Percentiles rank a stretch among this genome's conserved stretches.
Conservation (phyloP, 192 early-diverging fungal genomes). For the Backusella tarrabulga region DNA sequence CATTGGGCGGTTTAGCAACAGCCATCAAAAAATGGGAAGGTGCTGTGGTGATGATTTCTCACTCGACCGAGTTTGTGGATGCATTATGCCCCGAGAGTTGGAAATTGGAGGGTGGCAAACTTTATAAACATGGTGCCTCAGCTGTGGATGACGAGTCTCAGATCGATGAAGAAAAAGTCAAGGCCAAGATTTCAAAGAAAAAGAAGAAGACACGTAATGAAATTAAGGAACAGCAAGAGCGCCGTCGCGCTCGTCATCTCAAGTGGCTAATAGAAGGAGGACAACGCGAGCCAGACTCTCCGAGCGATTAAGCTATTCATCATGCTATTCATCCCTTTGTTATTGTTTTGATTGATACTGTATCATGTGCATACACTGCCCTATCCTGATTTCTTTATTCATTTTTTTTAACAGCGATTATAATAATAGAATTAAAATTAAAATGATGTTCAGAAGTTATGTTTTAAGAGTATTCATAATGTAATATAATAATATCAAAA, state of each 20-base stretch:
- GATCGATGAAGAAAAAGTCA: slow-evolving; percentile 45
- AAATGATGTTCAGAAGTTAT: neutral
- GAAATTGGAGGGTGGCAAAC: slow-evolving; percentile 57
- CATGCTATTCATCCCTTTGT: neutral
- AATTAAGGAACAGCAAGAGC: slow-evolving; percentile 43
- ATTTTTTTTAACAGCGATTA: no score
- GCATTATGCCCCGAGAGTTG: slow-evolving; percentile 72
- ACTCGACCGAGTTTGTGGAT: slow-evolving; percentile 71
- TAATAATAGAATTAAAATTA: neutral
- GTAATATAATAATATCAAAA: neutral
- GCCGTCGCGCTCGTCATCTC: slow-evolving; percentile 48
- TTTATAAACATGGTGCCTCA: slow-evolving; percentile 45
- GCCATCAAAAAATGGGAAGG: slow-evolving; percentile 74
- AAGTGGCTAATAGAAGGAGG: slow-evolving; percentile 46
- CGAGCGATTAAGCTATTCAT: slow-evolving; percentile 17
- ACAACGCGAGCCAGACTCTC: slow-evolving; percentile 19
- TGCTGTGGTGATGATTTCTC: slow-evolving; percentile 81
- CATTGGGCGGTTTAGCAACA: slow-evolving; percentile 69
- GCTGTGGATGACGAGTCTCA: slow-evolving; percentile 42
- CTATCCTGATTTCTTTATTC: neutral
- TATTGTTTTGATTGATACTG: no score
- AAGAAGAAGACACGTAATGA: slow-evolving; percentile 58
- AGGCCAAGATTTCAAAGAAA: slow-evolving; percentile 50
- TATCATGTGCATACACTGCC: no score
- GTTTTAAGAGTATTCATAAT: no score